Percentiles rank a stretch among this genome's conserved stretches.
Conservation (phyloP, 768 basidiomycete species). For the Boletus rubescentipes region DNA sequence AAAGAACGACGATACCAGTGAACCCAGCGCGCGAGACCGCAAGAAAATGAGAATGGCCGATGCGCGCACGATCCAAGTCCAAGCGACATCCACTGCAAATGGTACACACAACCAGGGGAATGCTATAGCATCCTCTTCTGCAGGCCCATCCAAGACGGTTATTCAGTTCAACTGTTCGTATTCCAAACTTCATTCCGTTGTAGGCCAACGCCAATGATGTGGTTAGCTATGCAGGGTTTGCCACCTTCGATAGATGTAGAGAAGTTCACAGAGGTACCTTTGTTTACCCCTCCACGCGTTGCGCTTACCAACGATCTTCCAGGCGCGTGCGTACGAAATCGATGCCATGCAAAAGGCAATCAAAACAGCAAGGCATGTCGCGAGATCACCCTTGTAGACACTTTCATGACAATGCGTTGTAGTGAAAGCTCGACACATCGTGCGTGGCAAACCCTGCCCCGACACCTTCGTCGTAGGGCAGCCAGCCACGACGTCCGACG, state of each 20-base stretch:
- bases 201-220: neutral
- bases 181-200: neutral
- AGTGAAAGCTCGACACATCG: slow-evolving; percentile 74
- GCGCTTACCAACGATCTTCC: slow-evolving; percentile 2
- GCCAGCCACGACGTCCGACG: slow-evolving; percentile 94
- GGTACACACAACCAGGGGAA: slow-evolving; percentile 19
- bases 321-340: slow-evolving; percentile 90
- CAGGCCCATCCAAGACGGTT: slow-evolving; percentile 40
- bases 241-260: slow-evolving; percentile 83
- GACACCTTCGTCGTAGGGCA: slow-evolving; percentile 87
- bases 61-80: slow-evolving; percentile 69
- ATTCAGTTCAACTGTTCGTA: slow-evolving; percentile 42
- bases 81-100: slow-evolving; percentile 31
- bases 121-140: slow-evolving; percentile 28
- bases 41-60: slow-evolving; percentile 67
- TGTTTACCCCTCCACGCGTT: neutral
- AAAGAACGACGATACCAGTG: slow-evolving; percentile 30
- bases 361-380: slow-evolving; percentile 64
- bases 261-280: slow-evolving; percentile 75
- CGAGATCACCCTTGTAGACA: rapidly evolving
- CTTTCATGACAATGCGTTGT: neutral
- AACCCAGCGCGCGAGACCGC: slow-evolving; percentile 45
- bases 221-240: slow-evolving; percentile 54
- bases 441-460: slow-evolving; percentile 90
- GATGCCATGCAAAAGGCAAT: slow-evolving; percentile 87